These are phyloP conservation scores for Herpetospermum pedunculosum DNA, from an alignment of 306 rosid species.

Conservation along the genomic window DNA sequence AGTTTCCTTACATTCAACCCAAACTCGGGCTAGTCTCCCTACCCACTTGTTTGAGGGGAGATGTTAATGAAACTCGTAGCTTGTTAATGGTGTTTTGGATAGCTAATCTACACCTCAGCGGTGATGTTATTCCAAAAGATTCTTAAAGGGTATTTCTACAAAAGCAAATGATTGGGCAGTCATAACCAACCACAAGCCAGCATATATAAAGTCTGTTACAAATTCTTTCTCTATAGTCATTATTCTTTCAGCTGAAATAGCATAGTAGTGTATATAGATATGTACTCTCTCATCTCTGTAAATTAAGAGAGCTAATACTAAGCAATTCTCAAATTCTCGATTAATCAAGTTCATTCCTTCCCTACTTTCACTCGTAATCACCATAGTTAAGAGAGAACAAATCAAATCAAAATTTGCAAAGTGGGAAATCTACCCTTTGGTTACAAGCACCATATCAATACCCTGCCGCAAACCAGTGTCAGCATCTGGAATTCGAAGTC, in stretches of 20 bases:
- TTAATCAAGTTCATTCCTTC: neutral
- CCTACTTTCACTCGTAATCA: neutral
- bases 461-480: slow-evolving; percentile 58
- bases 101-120: neutral
- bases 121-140: neutral
- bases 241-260: neutral
- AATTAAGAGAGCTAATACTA: neutral
- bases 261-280: neutral
- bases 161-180: neutral
- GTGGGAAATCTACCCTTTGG: slow-evolving; percentile 32
- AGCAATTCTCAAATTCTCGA: neutral
- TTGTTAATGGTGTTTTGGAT: neutral
- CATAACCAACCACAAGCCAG: neutral
- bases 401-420: neutral
- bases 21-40: neutral
- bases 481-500: slow-evolving; percentile 93
- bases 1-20: neutral
- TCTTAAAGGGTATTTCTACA: neutral
- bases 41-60: neutral
- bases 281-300: neutral
- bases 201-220: neutral
- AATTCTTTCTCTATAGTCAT: neutral
- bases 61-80: neutral
- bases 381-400: neutral
- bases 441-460: slow-evolving; percentile 58